Conservation (phyloP, 1,139 yeast genomes). For the Scheffersomyces illinoinensis region DNA sequence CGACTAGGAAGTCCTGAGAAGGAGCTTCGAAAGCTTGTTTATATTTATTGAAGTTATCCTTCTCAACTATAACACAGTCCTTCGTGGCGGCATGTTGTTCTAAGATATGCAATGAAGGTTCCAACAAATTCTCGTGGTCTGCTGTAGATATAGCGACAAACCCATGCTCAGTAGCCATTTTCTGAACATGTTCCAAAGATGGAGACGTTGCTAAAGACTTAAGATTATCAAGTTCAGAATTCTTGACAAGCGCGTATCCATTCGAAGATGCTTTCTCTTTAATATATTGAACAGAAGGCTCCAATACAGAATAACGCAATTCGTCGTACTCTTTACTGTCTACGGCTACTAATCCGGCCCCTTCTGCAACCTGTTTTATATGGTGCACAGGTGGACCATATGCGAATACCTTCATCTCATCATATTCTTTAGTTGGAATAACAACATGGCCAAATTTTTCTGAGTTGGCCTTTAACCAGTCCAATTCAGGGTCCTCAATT, state of each 20-base stretch:
- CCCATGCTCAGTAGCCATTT: slow-evolving; percentile 18
- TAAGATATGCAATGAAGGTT: slow-evolving; percentile 10
- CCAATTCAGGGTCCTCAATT: slow-evolving; percentile 4
- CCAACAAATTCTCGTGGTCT: slow-evolving; percentile 15
- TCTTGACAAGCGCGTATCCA: slow-evolving; percentile 2
- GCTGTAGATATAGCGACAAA: slow-evolving; percentile 19
- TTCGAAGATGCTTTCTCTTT: slow-evolving; percentile 5
- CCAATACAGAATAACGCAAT: slow-evolving; percentile 5
- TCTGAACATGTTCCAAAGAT: slow-evolving; percentile 10
- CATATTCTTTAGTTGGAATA: slow-evolving; percentile 13
- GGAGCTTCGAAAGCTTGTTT: slow-evolving; percentile 7
- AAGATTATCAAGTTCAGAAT: background rate
- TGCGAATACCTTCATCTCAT: slow-evolving; percentile 12
- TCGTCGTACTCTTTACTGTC: slow-evolving; percentile 16
- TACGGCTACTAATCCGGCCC: slow-evolving; percentile 7
- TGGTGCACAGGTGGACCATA: slow-evolving; percentile 28
- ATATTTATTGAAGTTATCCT: slow-evolving; percentile 5
- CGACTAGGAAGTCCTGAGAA: slow-evolving; percentile 12
- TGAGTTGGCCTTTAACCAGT: slow-evolving; percentile 3
- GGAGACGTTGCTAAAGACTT: background rate
- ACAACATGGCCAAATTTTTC: slow-evolving; percentile 11
- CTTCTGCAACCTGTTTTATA: slow-evolving; percentile 16
- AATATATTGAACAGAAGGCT: slow-evolving; percentile 15
- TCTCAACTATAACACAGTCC: slow-evolving; percentile 9
- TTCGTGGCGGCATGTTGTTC: slow-evolving; percentile 7